Conservation (phyloP, 306 rosid genomes). For the Arachis stenosperma region DNA sequence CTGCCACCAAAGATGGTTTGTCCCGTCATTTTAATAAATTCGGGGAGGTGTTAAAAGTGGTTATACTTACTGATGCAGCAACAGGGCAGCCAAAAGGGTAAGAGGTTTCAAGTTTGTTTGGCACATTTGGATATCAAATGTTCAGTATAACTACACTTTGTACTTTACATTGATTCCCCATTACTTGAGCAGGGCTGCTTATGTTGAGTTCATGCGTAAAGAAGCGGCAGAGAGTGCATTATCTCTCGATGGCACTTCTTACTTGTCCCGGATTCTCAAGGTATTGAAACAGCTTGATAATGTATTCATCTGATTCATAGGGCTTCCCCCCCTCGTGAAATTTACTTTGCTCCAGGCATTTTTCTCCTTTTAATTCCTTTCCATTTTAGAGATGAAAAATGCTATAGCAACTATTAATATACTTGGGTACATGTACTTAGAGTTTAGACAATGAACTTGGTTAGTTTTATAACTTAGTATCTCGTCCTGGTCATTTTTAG, state of each 20-base stretch:
- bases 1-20: conserved; percentile 87
- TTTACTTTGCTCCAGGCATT: conserved; percentile 7
- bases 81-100: conserved; percentile 96
- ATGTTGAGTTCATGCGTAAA: conserved; percentile 89
- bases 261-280: conserved; percentile 95
- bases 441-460: not conserved
- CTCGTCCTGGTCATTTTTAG: not conserved
- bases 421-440: not conserved
- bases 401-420: not conserved
- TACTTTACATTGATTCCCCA: conserved; percentile 29
- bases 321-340: not conserved
- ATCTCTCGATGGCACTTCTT: conserved; percentile 91
- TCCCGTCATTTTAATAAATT: conserved; percentile 87
- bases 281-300: conserved; percentile 46
- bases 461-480: not conserved
- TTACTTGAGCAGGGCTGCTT: conserved; percentile 80
- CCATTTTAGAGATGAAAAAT: not conserved
- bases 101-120: conserved; percentile 37
- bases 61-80: conserved; percentile 73
- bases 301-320: not conserved
- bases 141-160: not conserved
- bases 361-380: not conserved
- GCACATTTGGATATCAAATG: not conserved
- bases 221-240: conserved; percentile 89
- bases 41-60: conserved; percentile 84